phyloP scores from a whole-genome alignment of 106 monocot species.

The Dendrobium catenatum region DNA sequence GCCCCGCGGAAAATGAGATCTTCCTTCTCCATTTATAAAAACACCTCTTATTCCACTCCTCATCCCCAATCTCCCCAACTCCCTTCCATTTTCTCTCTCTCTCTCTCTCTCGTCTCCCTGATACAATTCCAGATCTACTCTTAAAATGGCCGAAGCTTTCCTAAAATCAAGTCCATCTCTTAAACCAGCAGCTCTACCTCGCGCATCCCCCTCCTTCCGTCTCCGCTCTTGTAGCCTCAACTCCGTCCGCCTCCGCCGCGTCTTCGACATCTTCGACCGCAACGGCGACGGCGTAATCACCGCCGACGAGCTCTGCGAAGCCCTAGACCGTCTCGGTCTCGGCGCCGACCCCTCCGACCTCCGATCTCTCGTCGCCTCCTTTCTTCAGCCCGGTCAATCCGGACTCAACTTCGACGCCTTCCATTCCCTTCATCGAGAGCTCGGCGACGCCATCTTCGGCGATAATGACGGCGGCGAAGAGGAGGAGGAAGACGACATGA shows the following conservation, averaged over 20 bases:
- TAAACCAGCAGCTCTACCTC: neutral
- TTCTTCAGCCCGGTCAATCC: conserved; percentile 15
- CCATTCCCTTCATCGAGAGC: conserved; percentile 22
- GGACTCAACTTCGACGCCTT: conserved; percentile 43
- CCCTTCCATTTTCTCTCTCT: neutral
- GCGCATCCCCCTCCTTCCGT: conserved; percentile 8
- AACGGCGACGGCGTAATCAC: conserved; percentile 8
- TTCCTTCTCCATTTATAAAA: neutral
- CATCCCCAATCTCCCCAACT: neutral
- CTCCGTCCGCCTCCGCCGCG: conserved; percentile 11
- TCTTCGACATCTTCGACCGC: conserved; percentile 11
- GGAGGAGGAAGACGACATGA: conserved; percentile 34
- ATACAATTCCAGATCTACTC: neutral
- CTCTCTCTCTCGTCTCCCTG: neutral
- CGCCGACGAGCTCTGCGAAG: conserved; percentile 4
- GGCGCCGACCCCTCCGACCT: conserved; percentile 28
- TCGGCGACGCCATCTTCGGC: conserved; percentile 19
- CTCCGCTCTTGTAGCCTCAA: conserved; percentile 8
- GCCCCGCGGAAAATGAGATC: neutral
- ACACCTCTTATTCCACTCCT: neutral
- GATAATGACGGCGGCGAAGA: neutral
- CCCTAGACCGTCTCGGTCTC: conserved; percentile 19
- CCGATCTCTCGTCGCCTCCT: conserved; percentile 10
- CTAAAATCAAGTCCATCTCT: neutral
- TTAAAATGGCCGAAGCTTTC: neutral